These are phyloP conservation scores for Saraca asoca DNA, from an alignment of 331 rosid genomes.

Conservation along the genomic window DNA sequence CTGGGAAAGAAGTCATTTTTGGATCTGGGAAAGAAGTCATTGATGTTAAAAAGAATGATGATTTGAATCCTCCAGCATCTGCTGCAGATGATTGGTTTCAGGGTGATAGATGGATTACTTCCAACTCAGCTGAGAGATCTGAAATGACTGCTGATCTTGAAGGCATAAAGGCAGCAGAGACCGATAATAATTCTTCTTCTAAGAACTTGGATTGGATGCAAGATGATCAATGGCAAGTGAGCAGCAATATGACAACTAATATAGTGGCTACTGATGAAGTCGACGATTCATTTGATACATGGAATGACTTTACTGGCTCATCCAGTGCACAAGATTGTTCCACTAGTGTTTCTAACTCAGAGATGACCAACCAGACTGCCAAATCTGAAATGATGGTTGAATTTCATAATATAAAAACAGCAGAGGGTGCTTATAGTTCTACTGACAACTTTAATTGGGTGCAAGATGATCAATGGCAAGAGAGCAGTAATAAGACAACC, in stretches of 20 bases:
- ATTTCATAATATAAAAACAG: slow-evolving; percentile 35
- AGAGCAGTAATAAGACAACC: slow-evolving; percentile 41
- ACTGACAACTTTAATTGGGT: slow-evolving; percentile 50
- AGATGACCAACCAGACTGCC: slow-evolving; percentile 38
- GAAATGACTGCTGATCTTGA: slow-evolving; percentile 35
- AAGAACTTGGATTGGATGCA: slow-evolving; percentile 53
- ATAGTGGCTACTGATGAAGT: slow-evolving; percentile 34
- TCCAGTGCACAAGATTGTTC: slow-evolving; percentile 45
- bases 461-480: slow-evolving; percentile 52
- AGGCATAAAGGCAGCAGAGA: slow-evolving; percentile 43
- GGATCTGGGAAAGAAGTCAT: slow-evolving; percentile 42
- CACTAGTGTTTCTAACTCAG: slow-evolving; percentile 41
- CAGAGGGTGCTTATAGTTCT: slow-evolving; percentile 38
- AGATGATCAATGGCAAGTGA: slow-evolving; percentile 50
- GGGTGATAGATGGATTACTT: slow-evolving; percentile 53
- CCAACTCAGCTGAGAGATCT: slow-evolving; percentile 46
- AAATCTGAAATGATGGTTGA: slow-evolving; percentile 46
- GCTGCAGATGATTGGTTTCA: slow-evolving; percentile 55
- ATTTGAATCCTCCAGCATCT: slow-evolving; percentile 48
- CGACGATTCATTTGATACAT: slow-evolving; percentile 54
- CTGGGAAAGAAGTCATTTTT: slow-evolving; percentile 42
- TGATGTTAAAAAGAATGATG: slow-evolving; percentile 40
- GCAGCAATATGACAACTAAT: slow-evolving; percentile 39
- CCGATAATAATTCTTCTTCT: slow-evolving; percentile 40
- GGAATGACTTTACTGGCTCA: slow-evolving; percentile 74